Conservation (phyloP, 202 grass and related monocot species). For the Alloteropsis angusta region DNA sequence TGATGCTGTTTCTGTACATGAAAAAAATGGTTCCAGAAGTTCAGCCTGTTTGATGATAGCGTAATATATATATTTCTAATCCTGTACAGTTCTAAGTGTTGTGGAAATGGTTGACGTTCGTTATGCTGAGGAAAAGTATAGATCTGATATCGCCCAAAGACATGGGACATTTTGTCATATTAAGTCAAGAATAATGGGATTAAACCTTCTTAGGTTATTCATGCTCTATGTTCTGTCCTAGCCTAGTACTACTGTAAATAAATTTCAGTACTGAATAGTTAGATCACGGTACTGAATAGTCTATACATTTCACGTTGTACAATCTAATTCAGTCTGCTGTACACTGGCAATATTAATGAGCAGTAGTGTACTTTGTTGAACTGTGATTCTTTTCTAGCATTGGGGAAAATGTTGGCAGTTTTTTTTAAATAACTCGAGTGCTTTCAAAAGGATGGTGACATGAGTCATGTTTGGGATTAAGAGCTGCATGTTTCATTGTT, state of each 20-base stretch:
- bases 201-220: slow-evolving; percentile 1
- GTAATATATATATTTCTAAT: neutral
- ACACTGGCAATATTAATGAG: slow-evolving; percentile 15
- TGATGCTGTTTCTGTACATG: slow-evolving; percentile 9
- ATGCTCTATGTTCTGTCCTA: neutral
- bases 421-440: neutral
- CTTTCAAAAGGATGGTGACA: slow-evolving; percentile 1
- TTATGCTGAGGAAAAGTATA: neutral
- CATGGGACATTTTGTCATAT: neutral
- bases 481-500: slow-evolving; percentile 1
- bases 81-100: neutral
- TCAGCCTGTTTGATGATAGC: neutral
- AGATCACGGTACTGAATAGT: slow-evolving; percentile 23
- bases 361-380: neutral
- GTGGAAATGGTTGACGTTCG: neutral
- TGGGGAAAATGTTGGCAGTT: neutral
- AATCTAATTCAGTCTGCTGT: slow-evolving; percentile 17
- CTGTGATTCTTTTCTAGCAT: neutral
- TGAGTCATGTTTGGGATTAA: neutral
- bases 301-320: slow-evolving; percentile 22
- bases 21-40: slow-evolving; percentile 2
- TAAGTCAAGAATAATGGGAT: slow-evolving; percentile 18
- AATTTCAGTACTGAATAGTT: slow-evolving; percentile 20
- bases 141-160: neutral
- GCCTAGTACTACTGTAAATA: slow-evolving; percentile 11